phyloP scores from a whole-genome alignment of 129 eudicot genomes.

The Helichrysum umbraculigerum region DNA sequence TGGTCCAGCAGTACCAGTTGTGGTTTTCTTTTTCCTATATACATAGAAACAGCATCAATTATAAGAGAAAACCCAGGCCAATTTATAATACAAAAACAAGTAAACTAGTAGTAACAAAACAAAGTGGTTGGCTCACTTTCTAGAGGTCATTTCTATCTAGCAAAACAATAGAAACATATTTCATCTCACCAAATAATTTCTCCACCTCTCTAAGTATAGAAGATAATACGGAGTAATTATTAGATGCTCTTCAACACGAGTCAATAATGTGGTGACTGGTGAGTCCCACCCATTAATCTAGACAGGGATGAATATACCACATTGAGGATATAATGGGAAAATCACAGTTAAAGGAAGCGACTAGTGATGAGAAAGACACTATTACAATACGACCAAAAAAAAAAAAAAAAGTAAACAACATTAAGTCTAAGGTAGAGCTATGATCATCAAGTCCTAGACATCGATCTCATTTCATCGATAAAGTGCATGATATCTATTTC shows the following conservation, averaged over 20 bases:
- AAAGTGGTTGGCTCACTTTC: not conserved
- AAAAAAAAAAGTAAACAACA: no score
- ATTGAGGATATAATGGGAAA: not conserved
- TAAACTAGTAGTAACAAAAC: not conserved
- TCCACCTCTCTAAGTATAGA: not conserved
- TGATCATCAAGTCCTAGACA: no score
- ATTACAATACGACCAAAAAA: not conserved
- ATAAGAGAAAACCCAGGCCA: not conserved
- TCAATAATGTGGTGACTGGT: no score
- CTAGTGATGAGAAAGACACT: not conserved
- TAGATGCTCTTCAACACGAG: no score
- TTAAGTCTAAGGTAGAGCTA: no score
- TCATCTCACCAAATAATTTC: not conserved
- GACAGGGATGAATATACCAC: no score
- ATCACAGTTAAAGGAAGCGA: not conserved
- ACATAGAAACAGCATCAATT: not conserved
- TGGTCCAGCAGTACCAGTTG: constrained; percentile 89
- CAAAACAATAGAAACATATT: not conserved
- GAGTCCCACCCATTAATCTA: no score
- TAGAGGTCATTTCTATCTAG: not conserved
- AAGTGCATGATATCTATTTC: no score
- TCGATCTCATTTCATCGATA: no score
- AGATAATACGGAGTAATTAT: no score
- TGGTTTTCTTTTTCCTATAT: constrained; percentile 73
- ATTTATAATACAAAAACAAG: not conserved